Evolutionary conservation across 1,284 basidiomycete species (phyloP), one percentile per base, ranked within the genome.

Genomic region (Puccinia hordei): DNA sequence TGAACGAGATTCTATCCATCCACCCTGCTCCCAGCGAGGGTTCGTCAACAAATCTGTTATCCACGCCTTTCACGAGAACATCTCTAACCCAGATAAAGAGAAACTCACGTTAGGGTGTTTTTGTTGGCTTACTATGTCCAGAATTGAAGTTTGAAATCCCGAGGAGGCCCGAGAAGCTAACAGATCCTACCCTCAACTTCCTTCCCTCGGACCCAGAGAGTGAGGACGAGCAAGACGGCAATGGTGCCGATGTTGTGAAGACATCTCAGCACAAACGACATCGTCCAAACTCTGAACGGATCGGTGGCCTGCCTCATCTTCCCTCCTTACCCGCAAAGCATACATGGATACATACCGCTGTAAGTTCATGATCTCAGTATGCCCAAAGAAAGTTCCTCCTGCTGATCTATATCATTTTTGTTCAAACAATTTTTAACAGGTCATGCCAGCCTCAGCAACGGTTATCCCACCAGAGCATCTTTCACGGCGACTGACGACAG

Each of bases 271-370:
- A 30, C n/a, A 59, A 69, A 13, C 33, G 66, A 49, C 24, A 35
- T 41, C 69, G 44, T 22, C 38, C 44, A 5, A 49, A 46, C 53
- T 38, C 63, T 24, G 77, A 79, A 38, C 27, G 35, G 22, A 68
- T 79, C 17, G 77, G 77, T 12, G 77, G 77, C 30, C n/a, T 79
- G 53, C 44, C 77, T n/a, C 77, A 79, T 63, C 77, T 79, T 13
- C 77, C 77, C 17, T n/a, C n/a, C 15, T 63, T 79, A 44, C 77
- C 77, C 24, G 77, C 77, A 12, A 79, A 63, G 44, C 77, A 79
- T 72, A 69, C 77, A 13, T 79, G 77, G 77, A 79, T 46, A 41
- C 55, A 79, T 15, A 71, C 77, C 2, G 22, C 53, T 59, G 77
- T 79, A 24, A 61, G 68, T 69, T 35, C 22, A 6, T 72, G 27